These are phyloP conservation scores for Heteromeles arbutifolia DNA, from an alignment of 306 rosid species.

Conservation along the genomic window DNA sequence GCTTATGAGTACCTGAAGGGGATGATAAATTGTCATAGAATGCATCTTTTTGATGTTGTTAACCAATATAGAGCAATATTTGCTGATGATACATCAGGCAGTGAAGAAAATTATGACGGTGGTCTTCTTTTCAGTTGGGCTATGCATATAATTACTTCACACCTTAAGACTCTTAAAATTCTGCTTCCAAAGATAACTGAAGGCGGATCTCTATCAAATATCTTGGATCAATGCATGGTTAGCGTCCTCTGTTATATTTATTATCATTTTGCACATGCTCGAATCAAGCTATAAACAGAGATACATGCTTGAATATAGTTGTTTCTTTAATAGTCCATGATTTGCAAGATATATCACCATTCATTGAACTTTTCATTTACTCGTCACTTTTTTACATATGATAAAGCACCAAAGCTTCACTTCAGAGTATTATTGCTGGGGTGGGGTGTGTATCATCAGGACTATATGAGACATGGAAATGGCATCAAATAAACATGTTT, in stretches of 20 bases:
- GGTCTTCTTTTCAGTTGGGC: conserved; percentile 99
- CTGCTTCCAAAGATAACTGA: conserved; percentile 95
- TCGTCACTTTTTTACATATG: not conserved
- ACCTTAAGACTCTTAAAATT: conserved; percentile 66
- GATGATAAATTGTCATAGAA: conserved; percentile 86
- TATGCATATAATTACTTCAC: conserved; percentile 90
- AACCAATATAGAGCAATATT: conserved; percentile 98
- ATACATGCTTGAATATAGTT: not conserved
- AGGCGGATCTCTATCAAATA: conserved; percentile 89
- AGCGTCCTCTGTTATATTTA: conserved; percentile 21
- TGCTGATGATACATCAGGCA: conserved; percentile 95
- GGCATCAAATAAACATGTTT: not conserved
- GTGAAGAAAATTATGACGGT: conserved; percentile 92
- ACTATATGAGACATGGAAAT: not conserved
- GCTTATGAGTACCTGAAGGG: conserved; percentile 87
- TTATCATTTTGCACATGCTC: not conserved
- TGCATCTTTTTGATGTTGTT: conserved; percentile 98
- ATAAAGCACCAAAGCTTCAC: not conserved
- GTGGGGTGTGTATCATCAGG: not conserved
- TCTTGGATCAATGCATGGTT: conserved; percentile 98
- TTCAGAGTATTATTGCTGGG: not conserved
- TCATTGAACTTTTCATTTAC: not conserved
- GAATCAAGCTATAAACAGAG: not conserved
- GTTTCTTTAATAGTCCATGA: not conserved
- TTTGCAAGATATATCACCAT: not conserved